Evolutionary conservation across 2,329 filamentous ascomycete genomes (phyloP).

Genomic region (Pseudogymnoascus sp.): DNA sequence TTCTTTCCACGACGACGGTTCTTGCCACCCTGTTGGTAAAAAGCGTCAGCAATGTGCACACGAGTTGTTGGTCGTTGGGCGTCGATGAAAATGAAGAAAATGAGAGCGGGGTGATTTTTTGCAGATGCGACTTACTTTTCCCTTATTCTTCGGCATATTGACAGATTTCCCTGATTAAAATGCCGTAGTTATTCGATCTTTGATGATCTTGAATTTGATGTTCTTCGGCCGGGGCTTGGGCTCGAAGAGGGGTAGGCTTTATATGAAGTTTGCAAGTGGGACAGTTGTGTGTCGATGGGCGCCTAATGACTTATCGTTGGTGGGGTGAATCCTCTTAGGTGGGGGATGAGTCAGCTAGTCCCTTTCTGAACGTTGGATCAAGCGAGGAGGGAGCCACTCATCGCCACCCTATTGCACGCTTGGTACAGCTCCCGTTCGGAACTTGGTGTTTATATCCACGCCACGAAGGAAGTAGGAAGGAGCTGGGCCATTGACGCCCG

Average conservation of each 20-base stretch:
- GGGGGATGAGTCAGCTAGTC: conserved; percentile 8
- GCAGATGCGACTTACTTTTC: conserved; percentile 63
- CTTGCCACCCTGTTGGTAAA: conserved; percentile 72
- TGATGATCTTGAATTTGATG: conserved; percentile 4
- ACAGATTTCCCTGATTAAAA: conserved; percentile 17
- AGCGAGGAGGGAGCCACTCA: neutral
- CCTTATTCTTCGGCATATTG: conserved; percentile 98
- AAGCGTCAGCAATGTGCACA: conserved; percentile 12
- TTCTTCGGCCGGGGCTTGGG: neutral
- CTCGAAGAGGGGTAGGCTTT: conserved; percentile 8
- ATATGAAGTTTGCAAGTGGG: conserved; percentile 12
- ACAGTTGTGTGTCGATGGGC: conserved; percentile 10
- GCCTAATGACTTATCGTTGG: conserved; percentile 11
- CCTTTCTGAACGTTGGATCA: conserved; percentile 4
- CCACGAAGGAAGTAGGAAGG: neutral
- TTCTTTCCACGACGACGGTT: conserved; percentile 98
- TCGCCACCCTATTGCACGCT: neutral
- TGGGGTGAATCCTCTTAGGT: conserved; percentile 8
- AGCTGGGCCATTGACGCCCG: neutral
- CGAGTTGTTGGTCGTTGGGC: conserved; percentile 4
- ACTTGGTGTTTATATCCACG: neutral
- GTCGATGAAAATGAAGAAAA: conserved; percentile 10
- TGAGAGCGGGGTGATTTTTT: conserved; percentile 13
- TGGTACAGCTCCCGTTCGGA: neutral
- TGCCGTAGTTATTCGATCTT: neutral